phyloP scores from a whole-genome alignment of 116 monocot species.

The Iris pallida region DNA sequence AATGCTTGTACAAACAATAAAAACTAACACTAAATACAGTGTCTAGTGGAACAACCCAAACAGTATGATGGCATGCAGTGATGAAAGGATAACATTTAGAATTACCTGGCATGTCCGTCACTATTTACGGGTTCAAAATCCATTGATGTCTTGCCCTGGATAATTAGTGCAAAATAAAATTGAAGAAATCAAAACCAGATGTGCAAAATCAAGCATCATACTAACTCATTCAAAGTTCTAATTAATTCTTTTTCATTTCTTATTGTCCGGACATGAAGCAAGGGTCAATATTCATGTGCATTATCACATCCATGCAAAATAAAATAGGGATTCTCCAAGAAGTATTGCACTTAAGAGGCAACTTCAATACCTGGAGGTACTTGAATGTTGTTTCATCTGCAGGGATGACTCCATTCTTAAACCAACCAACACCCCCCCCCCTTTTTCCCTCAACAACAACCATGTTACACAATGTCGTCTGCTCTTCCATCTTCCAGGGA shows the following conservation, averaged over 20 bases:
- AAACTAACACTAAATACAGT: too few relatives aligned
- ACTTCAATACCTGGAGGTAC: conserved; percentile 74
- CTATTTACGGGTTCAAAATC: conserved; percentile 81
- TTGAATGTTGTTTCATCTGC: conserved; percentile 81
- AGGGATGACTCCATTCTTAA: conserved; percentile 94
- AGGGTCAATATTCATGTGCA: too few relatives aligned
- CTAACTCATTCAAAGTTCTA: too few relatives aligned
- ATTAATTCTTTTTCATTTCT: too few relatives aligned
- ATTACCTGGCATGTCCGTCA: conserved; percentile 76
- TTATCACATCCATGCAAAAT: too few relatives aligned
- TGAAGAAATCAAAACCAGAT: too few relatives aligned
- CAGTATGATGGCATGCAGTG: not conserved
- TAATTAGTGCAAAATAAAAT: not conserved
- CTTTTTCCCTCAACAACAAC: conserved; percentile 85
- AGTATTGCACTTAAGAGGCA: not conserved
- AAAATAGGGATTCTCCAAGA: too few relatives aligned
- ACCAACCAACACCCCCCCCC: too few relatives aligned
- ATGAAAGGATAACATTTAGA: not conserved
- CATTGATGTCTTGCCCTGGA: conserved; percentile 76
- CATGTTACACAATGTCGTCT: conserved; percentile 99
- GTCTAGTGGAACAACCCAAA: too few relatives aligned
- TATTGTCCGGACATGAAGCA: too few relatives aligned
- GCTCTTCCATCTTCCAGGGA: conserved; percentile 84
- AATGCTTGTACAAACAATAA: too few relatives aligned
- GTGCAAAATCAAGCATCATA: too few relatives aligned